Evolutionary conservation across 2,329 filamentous ascomycete genomes (phyloP).

Genomic region (Pseudovirgaria hyperparasitica): DNA sequence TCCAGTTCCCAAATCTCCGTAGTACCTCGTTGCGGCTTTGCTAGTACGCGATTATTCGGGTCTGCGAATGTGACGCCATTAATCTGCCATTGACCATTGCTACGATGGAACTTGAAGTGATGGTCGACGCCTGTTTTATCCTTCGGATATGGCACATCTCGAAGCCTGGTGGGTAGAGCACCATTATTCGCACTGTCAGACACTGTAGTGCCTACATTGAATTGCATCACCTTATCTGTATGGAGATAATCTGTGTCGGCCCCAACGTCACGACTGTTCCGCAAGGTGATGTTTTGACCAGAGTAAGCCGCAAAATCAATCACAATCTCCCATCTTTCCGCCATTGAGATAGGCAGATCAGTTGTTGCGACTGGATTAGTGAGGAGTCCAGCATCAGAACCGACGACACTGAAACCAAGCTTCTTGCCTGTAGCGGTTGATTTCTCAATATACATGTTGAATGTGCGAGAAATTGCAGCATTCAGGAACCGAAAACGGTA

Average conservation of each 20-base stretch:
- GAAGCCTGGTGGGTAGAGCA: slow-evolving; percentile 13
- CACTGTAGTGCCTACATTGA: slow-evolving; percentile 31
- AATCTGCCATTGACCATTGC: slow-evolving; percentile 17
- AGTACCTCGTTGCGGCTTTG: slow-evolving; percentile 18
- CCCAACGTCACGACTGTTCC: slow-evolving; percentile 29
- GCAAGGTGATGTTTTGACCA: slow-evolving; percentile 36
- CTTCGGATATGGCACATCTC: slow-evolving; percentile 13
- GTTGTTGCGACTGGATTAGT: slow-evolving; percentile 29
- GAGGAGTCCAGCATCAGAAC: slow-evolving; percentile 41
- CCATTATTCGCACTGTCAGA: slow-evolving; percentile 14
- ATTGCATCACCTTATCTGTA: slow-evolving; percentile 25
- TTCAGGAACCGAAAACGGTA: slow-evolving; percentile 45
- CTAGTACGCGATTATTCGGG: slow-evolving; percentile 19
- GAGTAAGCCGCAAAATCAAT: slow-evolving; percentile 40
- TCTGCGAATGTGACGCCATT: slow-evolving; percentile 23
- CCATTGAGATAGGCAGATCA: slow-evolving; percentile 38
- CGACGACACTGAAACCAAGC: slow-evolving; percentile 41
- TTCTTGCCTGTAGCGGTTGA: slow-evolving; percentile 9
- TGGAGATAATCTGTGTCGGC: slow-evolving; percentile 37
- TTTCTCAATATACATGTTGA: slow-evolving; percentile 1
- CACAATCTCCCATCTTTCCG: slow-evolving; percentile 46
- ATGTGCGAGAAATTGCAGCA: slow-evolving; percentile 17
- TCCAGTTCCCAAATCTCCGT: slow-evolving; percentile 25
- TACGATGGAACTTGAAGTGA: slow-evolving; percentile 18
- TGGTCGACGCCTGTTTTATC: slow-evolving; percentile 14